Percentiles rank a stretch among this genome's conserved stretches.
Conservation (phyloP, 1,139 yeast species). For the Suzukiozyma palmioleophila region DNA sequence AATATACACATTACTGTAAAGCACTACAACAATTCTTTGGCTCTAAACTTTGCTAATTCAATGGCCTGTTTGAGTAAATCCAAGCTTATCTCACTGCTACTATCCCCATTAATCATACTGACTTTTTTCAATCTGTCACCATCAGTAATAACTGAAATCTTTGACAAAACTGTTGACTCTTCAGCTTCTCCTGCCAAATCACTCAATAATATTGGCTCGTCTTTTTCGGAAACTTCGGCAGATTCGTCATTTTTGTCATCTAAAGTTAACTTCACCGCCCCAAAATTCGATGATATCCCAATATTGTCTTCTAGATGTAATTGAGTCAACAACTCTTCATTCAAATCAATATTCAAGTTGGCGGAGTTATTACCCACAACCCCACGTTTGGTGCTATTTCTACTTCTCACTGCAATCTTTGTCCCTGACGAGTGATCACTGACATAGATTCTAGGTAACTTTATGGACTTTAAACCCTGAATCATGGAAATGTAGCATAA, state of each 20-base stretch:
- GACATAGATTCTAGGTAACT: constrained; percentile 63
- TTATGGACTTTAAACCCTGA: constrained; percentile 56
- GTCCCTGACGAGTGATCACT: constrained; percentile 53
- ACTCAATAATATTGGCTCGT: constrained; percentile 43
- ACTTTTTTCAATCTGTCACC: constrained; percentile 14
- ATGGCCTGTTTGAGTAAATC: constrained; percentile 45
- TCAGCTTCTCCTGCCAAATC: constrained; percentile 83
- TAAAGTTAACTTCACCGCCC: constrained; percentile 45
- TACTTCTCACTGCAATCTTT: constrained; percentile 47
- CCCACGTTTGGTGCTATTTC: constrained; percentile 32
- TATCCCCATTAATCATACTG: constrained; percentile 18
- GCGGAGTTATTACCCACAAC: constrained; percentile 42
- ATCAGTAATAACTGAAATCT: constrained; percentile 30
- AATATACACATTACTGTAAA: not conserved
- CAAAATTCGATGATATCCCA: constrained; percentile 59
- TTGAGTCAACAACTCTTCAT: constrained; percentile 17
- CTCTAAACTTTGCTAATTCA: constrained; percentile 34
- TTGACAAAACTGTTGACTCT: constrained; percentile 46
- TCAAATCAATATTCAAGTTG: constrained; percentile 25
- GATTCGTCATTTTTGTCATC: constrained; percentile 24
- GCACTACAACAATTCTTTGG: constrained; percentile 7
- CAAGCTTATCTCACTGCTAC: constrained; percentile 34
- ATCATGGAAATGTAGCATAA: constrained; percentile 68
- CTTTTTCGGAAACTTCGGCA: constrained; percentile 16
- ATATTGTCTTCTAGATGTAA: constrained; percentile 32